Conservation (phyloP, 2,329 filamentous ascomycete species). For the Verticillium zaregamsianum region DNA sequence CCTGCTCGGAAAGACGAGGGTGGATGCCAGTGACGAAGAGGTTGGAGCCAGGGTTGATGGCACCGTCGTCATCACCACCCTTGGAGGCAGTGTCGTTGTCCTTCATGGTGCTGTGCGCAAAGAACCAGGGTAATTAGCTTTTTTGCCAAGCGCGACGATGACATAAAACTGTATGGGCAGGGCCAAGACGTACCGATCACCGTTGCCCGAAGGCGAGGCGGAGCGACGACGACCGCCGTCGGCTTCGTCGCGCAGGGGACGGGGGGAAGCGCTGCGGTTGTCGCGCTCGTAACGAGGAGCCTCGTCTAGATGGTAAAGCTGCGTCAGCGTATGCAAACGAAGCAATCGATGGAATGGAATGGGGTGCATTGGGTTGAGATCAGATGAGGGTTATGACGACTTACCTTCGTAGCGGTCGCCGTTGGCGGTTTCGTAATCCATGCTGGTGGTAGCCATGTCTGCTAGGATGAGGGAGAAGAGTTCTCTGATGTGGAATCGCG, state of each 20-base stretch:
- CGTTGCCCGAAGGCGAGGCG: slow-evolving; percentile 53
- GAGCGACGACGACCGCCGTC: slow-evolving; percentile 58
- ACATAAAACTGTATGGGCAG: not conserved
- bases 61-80: slow-evolving; percentile 64
- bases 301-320: slow-evolving; percentile 44
- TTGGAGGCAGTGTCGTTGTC: slow-evolving; percentile 47
- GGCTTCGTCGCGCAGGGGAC: slow-evolving; percentile 56
- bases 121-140: not conserved
- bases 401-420: slow-evolving; percentile 64
- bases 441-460: slow-evolving; percentile 59
- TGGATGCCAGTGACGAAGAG: slow-evolving; percentile 98
- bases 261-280: slow-evolving; percentile 62
- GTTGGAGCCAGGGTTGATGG: slow-evolving; percentile 92
- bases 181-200: slow-evolving; percentile 40
- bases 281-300: slow-evolving; percentile 63
- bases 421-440: slow-evolving; percentile 68
- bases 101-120: not conserved
- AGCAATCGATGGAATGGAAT: not conserved
- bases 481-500: not conserved
- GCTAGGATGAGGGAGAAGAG: slow-evolving; percentile 4
- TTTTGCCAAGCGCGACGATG: not conserved
- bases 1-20: slow-evolving; percentile 81
- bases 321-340: slow-evolving; percentile 9
- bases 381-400: slow-evolving; percentile 13
- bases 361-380: not conserved